Percentiles rank a stretch among this genome's conserved stretches.
Evolutionary conservation across 192 early-diverging fungal species (phyloP).

Genomic region (Gaertneriomyces semiglobifer): DNA sequence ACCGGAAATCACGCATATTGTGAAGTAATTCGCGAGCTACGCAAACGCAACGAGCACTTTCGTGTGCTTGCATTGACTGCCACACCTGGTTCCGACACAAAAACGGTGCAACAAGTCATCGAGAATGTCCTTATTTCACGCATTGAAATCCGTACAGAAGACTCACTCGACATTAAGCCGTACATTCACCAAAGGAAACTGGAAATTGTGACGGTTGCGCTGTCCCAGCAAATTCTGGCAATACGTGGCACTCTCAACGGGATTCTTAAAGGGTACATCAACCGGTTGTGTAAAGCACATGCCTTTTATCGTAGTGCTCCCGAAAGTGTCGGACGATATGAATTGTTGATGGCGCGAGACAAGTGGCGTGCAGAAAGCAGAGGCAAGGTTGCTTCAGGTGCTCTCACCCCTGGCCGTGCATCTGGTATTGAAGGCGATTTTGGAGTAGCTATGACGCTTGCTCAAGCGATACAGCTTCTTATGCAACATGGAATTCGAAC

Average conservation of each 20-base stretch:
- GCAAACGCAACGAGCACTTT: constrained; percentile 46
- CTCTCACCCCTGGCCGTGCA: constrained; percentile 17
- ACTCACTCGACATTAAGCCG: constrained; percentile 73
- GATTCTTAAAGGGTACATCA: constrained; percentile 37
- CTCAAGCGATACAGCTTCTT: constrained; percentile 29
- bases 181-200: constrained; percentile 67
- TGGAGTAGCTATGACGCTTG: constrained; percentile 48
- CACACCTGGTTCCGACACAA: constrained; percentile 72
- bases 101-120: constrained; percentile 72
- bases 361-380: constrained; percentile 21
- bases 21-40: constrained; percentile 63
- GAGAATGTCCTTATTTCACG: constrained; percentile 70
- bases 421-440: constrained; percentile 52
- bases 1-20: constrained; percentile 81
- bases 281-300: constrained; percentile 45
- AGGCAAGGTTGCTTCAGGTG: neutral
- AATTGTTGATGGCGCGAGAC: constrained; percentile 41
- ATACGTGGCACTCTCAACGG: constrained; percentile 42
- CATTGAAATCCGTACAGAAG: constrained; percentile 85
- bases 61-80: constrained; percentile 84
- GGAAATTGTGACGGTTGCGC: constrained; percentile 62
- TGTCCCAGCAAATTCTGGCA: constrained; percentile 46
- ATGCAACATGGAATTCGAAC: constrained; percentile 35
- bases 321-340: constrained; percentile 32
- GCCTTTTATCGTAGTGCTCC: constrained; percentile 41